Base-by-base conservation (phyloP, 2,329 filamentous ascomycete genomes). In the Hymenoscyphus infarciens region DNA sequence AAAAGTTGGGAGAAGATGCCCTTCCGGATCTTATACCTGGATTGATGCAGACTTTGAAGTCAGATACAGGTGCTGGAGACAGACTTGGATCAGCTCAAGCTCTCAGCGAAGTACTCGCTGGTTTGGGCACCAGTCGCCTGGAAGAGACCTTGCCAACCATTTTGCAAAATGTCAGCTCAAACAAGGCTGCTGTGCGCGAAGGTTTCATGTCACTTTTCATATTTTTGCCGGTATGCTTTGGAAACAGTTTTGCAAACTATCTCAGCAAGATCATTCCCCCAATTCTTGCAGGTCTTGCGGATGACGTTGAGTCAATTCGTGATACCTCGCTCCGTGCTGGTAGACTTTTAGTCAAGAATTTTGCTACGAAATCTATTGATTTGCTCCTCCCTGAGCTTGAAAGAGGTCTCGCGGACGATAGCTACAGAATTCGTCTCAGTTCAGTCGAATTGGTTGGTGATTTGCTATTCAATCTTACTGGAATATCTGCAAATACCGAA, bases 131-230 rank as follows among this genome's bases (percentile, higher is more conserved):
- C 0, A 85, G 89, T 58, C 90, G 95, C 69, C 80, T 99, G 69
- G 95, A 99, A 76, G 96, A 99, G 77, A 98, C 93, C 5, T 81
- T 99, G 55, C 96, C 95, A 45, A 97, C 94, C 13, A 97, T 99
- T 70, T 79, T 99, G 49, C 94, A 98, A 73, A 99, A 99, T 72
- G 94, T 97, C 68, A 88, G 92, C 69, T 98, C 94, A 71, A 86
- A 89, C 69, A 97, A 97, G 77, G 76, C 95, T 19, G 87, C 92
- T 61, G 92, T 99, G 67, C 88, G 95, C 71, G 95, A 99, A 81
- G 95, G 95, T 55, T 99, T 99, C 80, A 99, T 99, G 95, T 97
- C 95, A 7, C 84, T 99, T 49, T 99, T 99, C 78, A 98, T 99
- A 69, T 99, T 97, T 84, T 86, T 99, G 79, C 95, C 95, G 13